Percentiles rank a stretch among this genome's conserved stretches.
Conservation (phyloP, 225 moss, liverwort and hornwort species). For the Sphagnum contortum region DNA sequence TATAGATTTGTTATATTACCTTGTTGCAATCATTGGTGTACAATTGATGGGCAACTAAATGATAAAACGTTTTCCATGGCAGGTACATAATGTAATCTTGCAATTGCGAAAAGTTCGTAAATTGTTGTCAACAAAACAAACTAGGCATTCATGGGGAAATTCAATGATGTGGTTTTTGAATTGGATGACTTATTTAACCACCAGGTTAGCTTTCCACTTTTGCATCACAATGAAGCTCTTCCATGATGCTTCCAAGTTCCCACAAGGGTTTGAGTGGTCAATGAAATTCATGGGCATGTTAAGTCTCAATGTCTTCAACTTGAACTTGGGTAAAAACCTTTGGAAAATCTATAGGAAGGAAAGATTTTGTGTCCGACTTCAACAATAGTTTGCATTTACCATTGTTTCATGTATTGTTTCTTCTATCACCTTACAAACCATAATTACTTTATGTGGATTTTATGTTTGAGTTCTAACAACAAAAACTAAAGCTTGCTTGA, state of each 20-base stretch:
- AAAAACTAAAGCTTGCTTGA: too few relatives aligned
- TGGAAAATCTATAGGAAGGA: conserved; percentile 65
- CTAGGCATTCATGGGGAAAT: too few relatives aligned
- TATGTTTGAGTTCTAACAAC: too few relatives aligned
- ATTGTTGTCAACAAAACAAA: conserved; percentile 11
- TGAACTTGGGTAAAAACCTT: conserved; percentile 61
- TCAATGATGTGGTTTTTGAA: conserved; percentile 56
- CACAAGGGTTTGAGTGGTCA: conserved; percentile 71
- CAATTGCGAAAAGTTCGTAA: conserved; percentile 67
- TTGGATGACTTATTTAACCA: conserved; percentile 65
- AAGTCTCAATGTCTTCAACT: conserved; percentile 73
- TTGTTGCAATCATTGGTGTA: too few relatives aligned
- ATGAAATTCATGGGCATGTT: conserved; percentile 67
- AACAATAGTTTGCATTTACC: too few relatives aligned
- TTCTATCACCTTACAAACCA: too few relatives aligned
- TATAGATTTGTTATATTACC: too few relatives aligned
- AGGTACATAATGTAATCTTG: conserved; percentile 83
- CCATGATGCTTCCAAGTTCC: conserved; percentile 59
- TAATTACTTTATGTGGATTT: too few relatives aligned
- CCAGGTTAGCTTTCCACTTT: conserved; percentile 45
- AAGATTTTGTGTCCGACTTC: too few relatives aligned
- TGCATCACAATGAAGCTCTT: conserved; percentile 65
- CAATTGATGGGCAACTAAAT: too few relatives aligned
- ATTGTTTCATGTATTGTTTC: too few relatives aligned
- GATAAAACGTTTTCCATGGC: neutral